phyloP scores from a whole-genome alignment of 2,329 filamentous ascomycete genomes.

The Fusarium nodosum region DNA sequence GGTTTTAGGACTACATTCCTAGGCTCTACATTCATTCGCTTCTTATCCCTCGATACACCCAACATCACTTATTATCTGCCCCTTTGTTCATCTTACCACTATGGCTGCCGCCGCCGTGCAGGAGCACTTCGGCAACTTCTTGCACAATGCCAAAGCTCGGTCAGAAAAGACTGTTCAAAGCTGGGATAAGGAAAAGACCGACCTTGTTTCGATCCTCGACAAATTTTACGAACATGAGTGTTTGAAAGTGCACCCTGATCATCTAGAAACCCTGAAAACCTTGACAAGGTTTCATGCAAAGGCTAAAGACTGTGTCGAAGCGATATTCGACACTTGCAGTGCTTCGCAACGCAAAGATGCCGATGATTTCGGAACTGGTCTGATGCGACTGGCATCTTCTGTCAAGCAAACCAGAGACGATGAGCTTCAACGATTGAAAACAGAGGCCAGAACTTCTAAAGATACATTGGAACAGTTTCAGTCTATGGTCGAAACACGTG shows the following conservation, averaged over 20 bases:
- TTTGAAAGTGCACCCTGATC: background rate
- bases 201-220: slow-evolving; percentile 4
- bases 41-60: background rate
- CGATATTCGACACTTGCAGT: slow-evolving; percentile 1
- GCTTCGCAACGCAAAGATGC: background rate
- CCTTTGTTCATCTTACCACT: background rate
- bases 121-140: background rate
- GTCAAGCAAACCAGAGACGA: background rate
- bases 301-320: slow-evolving; percentile 8
- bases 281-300: background rate
- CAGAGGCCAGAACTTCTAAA: background rate
- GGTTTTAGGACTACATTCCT: background rate
- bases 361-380: background rate
- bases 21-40: background rate
- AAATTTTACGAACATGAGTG: background rate
- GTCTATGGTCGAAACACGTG: background rate
- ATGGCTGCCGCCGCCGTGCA: background rate
- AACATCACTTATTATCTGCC: background rate
- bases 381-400: background rate
- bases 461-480: background rate
- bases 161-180: background rate
- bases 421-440: background rate
- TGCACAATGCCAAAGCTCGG: background rate
- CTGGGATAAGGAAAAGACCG: background rate
- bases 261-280: background rate